Conservation (phyloP, 805 yeast species). For the Suhomyces prunicola region DNA sequence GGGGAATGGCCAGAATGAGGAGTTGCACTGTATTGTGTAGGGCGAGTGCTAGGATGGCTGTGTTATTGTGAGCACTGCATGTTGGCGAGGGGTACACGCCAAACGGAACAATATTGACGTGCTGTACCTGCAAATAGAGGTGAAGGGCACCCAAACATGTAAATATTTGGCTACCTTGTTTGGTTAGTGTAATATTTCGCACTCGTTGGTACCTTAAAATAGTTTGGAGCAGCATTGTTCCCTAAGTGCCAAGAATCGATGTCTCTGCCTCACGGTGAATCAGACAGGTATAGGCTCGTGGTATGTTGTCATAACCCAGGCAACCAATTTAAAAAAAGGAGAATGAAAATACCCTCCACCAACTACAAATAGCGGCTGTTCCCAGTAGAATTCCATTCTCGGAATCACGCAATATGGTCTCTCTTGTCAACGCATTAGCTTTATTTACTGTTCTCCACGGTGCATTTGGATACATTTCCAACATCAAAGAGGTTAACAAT, state of each 20-base stretch:
- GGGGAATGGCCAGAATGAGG: neutral
- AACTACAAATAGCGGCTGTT: neutral
- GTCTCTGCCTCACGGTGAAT: neutral
- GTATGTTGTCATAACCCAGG: neutral
- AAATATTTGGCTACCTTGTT: neutral
- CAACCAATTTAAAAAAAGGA: neutral
- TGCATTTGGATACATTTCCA: conserved; percentile 4
- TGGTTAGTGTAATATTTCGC: neutral
- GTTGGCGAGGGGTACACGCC: neutral
- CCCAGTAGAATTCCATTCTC: neutral
- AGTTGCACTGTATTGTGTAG: neutral
- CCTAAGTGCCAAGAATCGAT: neutral
- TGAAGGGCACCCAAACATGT: neutral
- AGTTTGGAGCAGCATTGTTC: neutral
- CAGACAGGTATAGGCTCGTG: neutral
- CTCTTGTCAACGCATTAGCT: neutral
- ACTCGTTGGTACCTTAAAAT: neutral
- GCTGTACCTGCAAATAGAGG: neutral
- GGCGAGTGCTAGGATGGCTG: neutral
- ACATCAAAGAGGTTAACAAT: conserved; percentile 5
- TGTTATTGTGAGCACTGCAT: neutral
- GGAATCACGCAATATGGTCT: neutral
- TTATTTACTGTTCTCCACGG: neutral
- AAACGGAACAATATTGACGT: neutral
- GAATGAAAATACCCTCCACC: neutral